Evolutionary conservation across 2,329 filamentous ascomycete genomes (phyloP).

Genomic region (Aspergillus sp.): DNA sequence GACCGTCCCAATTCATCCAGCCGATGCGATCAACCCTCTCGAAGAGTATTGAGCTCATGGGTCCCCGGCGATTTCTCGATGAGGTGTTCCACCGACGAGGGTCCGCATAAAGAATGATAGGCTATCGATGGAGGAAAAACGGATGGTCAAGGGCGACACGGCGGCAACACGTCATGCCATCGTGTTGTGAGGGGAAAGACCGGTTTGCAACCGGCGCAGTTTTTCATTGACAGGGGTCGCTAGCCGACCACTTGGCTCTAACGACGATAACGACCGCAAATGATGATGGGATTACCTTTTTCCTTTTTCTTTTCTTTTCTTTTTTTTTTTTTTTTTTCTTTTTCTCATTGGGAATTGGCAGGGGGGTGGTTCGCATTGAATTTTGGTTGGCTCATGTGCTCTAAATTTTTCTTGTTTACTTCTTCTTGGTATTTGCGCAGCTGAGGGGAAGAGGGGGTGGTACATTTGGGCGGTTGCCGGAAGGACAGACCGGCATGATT

Average conservation of each 20-base stretch:
- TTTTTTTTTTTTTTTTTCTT: not conserved
- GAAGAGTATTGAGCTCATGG: conserved; percentile 63
- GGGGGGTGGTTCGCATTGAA: not conserved
- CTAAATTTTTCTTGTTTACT: not conserved
- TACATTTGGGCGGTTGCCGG: conserved; percentile 9
- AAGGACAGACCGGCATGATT: conserved; percentile 15
- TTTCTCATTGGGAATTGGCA: not conserved
- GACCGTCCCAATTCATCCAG: conserved; percentile 53
- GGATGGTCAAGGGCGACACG: not conserved
- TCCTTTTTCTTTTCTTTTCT: too few species aligned
- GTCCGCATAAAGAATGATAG: conserved; percentile 30
- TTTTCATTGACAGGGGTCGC: not conserved
- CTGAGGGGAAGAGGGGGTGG: not conserved
- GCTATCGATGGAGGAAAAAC: not conserved
- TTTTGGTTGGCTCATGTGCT: conserved; percentile 1
- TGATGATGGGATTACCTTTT: not conserved
- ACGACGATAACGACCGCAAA: conserved; percentile 2
- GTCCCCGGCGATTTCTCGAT: conserved; percentile 63
- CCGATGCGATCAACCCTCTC: conserved; percentile 55
- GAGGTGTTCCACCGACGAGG: conserved; percentile 61
- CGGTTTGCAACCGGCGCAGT: not conserved
- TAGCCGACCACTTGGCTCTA: conserved; percentile 1
- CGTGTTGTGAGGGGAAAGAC: not conserved
- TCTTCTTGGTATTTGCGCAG: not conserved
- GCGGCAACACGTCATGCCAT: conserved; percentile 3